Evolutionary conservation across 257 asterid species (phyloP).

Genomic region (Forsythia suspensa): DNA sequence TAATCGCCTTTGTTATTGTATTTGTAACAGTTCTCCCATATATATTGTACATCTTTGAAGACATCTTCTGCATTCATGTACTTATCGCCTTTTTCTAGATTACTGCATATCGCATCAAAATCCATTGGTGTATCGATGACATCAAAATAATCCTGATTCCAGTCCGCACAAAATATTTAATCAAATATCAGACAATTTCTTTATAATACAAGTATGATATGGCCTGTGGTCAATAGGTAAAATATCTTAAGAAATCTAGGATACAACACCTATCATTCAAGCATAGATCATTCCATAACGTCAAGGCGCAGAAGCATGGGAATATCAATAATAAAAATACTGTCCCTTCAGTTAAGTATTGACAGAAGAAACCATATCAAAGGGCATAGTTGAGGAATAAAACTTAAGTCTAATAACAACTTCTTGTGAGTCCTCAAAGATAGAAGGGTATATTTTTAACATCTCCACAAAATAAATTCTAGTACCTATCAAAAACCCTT

Average conservation of each 20-base stretch:
- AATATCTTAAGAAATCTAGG: neutral
- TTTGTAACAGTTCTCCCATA: constrained; percentile 95
- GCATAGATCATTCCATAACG: neutral
- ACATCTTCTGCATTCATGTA: constrained; percentile 90
- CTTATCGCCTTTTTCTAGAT: constrained; percentile 82
- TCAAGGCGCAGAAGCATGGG: constrained; percentile 8
- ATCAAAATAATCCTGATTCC: constrained; percentile 88
- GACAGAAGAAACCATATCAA: constrained; percentile 2
- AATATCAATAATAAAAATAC: constrained; percentile 5
- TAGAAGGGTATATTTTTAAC: neutral
- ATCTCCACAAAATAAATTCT: neutral
- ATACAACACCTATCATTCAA: constrained; percentile 5
- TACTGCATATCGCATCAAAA: constrained; percentile 91
- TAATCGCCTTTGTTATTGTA: constrained; percentile 89
- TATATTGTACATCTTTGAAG: constrained; percentile 72
- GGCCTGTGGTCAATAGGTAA: neutral
- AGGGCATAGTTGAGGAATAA: constrained; percentile 1
- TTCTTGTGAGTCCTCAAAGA: neutral
- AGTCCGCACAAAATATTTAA: constrained; percentile 17
- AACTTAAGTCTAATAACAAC: neutral
- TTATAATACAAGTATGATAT: constrained; percentile 7
- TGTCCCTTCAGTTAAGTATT: neutral
- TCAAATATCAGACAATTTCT: neutral
- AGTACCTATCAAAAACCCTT: neutral
- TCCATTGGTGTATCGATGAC: constrained; percentile 98